A percentile compares a stretch with the other conserved stretches of the same genome.
These are phyloP conservation scores for Balamuthia mandrillaris DNA, from an alignment of 208 protist genomes.

Conservation along the genomic window DNA sequence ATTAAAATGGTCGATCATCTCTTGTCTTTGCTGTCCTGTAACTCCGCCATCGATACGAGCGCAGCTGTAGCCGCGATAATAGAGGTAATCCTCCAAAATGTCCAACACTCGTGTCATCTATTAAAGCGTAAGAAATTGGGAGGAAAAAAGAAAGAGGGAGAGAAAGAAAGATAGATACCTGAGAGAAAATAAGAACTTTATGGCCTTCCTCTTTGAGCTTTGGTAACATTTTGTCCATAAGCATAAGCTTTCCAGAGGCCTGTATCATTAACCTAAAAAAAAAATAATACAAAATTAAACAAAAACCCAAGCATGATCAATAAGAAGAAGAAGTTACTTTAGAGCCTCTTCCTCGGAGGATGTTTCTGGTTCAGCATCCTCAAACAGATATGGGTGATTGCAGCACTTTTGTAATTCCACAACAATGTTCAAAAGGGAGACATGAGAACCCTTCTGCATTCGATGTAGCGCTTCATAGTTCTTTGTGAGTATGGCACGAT, in stretches of 20 bases:
- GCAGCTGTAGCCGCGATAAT: slow-evolving; percentile 68
- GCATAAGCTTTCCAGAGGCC: slow-evolving; percentile 79
- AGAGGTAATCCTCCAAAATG: slow-evolving; percentile 86
- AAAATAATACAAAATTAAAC: too few relatives aligned
- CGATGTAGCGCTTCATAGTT: slow-evolving; percentile 65
- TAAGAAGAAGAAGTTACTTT: too few relatives aligned
- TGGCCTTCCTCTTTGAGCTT: slow-evolving; percentile 79
- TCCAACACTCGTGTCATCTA: slow-evolving; percentile 89
- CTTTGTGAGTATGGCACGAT: slow-evolving; percentile 69
- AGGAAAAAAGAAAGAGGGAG: neutral
- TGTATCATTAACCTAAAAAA: slow-evolving; percentile 11
- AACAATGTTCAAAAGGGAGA: slow-evolving; percentile 72
- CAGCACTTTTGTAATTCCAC: slow-evolving; percentile 84
- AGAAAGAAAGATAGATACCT: slow-evolving; percentile 20
- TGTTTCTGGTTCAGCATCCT: slow-evolving; percentile 12
- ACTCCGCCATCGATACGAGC: slow-evolving; percentile 86
- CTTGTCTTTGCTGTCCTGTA: slow-evolving; percentile 44
- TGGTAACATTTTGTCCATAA: slow-evolving; percentile 87
- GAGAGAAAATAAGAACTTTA: slow-evolving; percentile 91
- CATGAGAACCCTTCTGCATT: neutral
- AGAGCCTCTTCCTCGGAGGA: slow-evolving; percentile 3
- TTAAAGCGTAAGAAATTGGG: neutral
- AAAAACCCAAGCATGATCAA: too few relatives aligned
- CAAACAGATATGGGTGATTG: slow-evolving; percentile 87
- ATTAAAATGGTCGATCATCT: slow-evolving; percentile 78